A percentile compares a stretch with the other conserved stretches of the same genome.
Evolutionary conservation across 495 filamentous ascomycete genomes (phyloP).

Genomic region (Aspergillus ellipticus): DNA sequence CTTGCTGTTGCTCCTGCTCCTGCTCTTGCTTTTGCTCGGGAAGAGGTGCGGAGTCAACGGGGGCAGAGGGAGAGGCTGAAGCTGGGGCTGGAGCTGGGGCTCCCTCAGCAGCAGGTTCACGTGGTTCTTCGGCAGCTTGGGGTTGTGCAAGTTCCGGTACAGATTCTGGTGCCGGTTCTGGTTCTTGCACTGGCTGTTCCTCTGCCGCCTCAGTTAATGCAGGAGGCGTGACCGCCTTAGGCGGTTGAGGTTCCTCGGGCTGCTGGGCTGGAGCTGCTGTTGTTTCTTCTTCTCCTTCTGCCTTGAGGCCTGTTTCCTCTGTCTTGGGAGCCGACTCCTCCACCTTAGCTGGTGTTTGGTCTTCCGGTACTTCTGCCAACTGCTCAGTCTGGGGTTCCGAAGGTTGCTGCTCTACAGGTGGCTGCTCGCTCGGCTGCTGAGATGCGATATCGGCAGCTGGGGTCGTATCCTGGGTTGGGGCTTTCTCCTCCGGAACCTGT

Average conservation of each 20-base stretch:
- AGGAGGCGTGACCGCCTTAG: background rate
- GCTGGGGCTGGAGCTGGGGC: background rate
- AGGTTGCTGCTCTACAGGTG: slow-evolving; percentile 1
- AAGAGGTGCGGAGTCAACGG: background rate
- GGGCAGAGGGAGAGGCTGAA: background rate
- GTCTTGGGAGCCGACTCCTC: background rate
- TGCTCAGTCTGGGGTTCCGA: slow-evolving; percentile 2
- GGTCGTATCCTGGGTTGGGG: background rate
- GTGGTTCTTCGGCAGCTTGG: background rate
- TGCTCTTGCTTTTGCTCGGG: background rate
- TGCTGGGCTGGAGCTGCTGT: background rate
- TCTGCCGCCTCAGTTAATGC: background rate
- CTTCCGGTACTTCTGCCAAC: background rate
- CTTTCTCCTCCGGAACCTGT: background rate
- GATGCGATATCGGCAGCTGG: background rate
- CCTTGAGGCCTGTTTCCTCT: background rate
- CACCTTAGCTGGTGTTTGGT: background rate
- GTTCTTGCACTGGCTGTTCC: slow-evolving; percentile 1
- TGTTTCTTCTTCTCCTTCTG: background rate
- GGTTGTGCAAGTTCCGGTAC: too few species aligned
- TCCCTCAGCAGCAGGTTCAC: background rate
- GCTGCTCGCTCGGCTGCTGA: background rate
- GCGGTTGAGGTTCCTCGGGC: background rate
- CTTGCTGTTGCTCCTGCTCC: background rate
- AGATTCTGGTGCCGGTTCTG: background rate